A percentile compares a stretch with the other conserved stretches of the same genome.
Conservation (phyloP, 345 rosid genomes). For the Rubroshorea leprosula region DNA sequence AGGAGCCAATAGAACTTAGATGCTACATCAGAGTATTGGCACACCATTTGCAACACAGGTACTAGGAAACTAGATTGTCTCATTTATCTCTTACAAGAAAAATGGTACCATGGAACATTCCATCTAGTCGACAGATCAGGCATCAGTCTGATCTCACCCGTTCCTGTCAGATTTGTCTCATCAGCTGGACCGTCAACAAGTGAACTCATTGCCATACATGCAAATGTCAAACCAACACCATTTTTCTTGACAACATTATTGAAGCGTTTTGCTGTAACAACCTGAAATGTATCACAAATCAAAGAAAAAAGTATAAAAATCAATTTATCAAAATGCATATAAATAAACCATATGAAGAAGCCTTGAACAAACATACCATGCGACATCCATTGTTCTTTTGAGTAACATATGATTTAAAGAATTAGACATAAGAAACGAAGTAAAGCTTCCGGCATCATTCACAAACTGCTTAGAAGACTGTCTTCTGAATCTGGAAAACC, state of each 20-base stretch:
- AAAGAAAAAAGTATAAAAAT: background rate
- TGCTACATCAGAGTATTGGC: no score
- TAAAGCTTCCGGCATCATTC: no score
- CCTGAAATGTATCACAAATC: constrained; percentile 37
- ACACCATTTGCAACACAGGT: no score
- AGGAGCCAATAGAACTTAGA: no score
- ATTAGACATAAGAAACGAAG: no score
- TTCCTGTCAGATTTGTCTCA: constrained; percentile 59
- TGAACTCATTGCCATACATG: constrained; percentile 81
- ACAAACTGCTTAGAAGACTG: no score
- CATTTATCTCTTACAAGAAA: background rate
- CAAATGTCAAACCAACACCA: constrained; percentile 82
- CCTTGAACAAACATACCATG: no score
- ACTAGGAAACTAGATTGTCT: background rate
- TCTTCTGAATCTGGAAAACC: no score
- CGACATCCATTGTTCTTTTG: no score
- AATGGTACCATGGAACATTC: constrained; percentile 68
- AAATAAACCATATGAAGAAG: no score
- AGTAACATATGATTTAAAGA: no score
- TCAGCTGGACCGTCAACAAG: constrained; percentile 74
- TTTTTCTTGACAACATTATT: constrained; percentile 46
- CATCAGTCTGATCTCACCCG: constrained; percentile 84
- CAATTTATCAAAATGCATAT: no score
- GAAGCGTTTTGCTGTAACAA: constrained; percentile 66
- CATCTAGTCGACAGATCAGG: constrained; percentile 72